Evolutionary conservation across 2,329 filamentous ascomycete species (phyloP), one percentile per base, ranked within the genome.

Genomic region (Colletotrichum australisinense): DNA sequence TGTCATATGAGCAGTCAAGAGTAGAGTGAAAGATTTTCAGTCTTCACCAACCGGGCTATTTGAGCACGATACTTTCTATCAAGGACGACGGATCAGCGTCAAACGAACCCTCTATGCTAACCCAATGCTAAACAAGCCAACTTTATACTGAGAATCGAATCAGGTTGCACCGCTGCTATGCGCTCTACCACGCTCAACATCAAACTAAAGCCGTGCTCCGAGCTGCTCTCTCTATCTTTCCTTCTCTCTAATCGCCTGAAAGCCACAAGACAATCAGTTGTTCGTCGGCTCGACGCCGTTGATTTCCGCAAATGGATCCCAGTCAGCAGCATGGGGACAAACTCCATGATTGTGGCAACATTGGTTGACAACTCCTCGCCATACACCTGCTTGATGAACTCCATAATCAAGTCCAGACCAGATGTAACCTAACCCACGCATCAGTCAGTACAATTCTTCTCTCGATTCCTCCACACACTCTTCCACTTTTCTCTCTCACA

Each of bases 271-370:
- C 16, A 6, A 46, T 67, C 52, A 67, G 28, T 38, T 66, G 16
- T 73, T 30, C 9, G 79, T 79, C 30, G 75, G 77, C 4, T 75
- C 69, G 26, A 81, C 75, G 52, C 75, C 74, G 59, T 75, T 78
- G 62, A 77, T 75, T 3, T 69, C 69, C 0, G 80, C 70, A 63
- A 81, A 81, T 7, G 78, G 79, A 62, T 82, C 80, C 42, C 80
- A 77, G 24, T 76, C 70, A 22, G 79, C 76, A 19, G 68, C 58
- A 16, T 76, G 76, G 2, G 77, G n/a, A 76, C 84, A 81, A 92
- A 91, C 81, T 93, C 90, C 76, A 89, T 85, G 55, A 79, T 78
- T 74, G 85, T 84, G 14, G 87, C 85, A 53, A 91, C 80, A 5
- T 75, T 75, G 62, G 83, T 78, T 3, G 87, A 87, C 60, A 82